These are phyloP conservation scores for Phytophthora ohioensis DNA, from an alignment of 352 stramenopile genomes.

Conservation along the genomic window DNA sequence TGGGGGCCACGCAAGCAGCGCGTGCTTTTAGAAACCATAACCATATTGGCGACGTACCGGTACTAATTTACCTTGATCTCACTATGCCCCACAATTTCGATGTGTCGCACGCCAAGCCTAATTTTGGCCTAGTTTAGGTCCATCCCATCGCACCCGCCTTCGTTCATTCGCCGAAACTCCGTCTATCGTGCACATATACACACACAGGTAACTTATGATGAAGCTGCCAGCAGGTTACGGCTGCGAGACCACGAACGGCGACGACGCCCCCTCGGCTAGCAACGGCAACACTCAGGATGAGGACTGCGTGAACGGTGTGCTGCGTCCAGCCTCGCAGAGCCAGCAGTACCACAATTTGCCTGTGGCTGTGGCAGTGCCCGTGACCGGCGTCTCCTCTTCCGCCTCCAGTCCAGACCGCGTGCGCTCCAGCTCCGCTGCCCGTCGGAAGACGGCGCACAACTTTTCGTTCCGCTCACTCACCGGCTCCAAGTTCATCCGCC, in stretches of 20 bases:
- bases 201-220: constrained; percentile 40
- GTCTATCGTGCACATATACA: constrained; percentile 1
- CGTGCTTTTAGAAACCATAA: too few relatives aligned
- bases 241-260: constrained; percentile 41
- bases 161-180: constrained; percentile 36
- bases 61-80: background rate
- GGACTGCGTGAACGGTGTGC: constrained; percentile 29
- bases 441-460: constrained; percentile 74
- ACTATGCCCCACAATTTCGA: background rate
- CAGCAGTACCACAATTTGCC: constrained; percentile 69
- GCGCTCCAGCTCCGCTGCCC: constrained; percentile 25
- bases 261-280: constrained; percentile 15
- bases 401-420: constrained; percentile 41
- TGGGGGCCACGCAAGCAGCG: too few relatives aligned
- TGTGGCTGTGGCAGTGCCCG: constrained; percentile 61
- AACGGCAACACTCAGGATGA: constrained; percentile 22
- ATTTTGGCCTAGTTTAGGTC: constrained; percentile 1
- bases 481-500: constrained; percentile 64
- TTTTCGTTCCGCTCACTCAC: constrained; percentile 81
- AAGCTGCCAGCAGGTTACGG: constrained; percentile 46
- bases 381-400: constrained; percentile 28
- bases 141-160: background rate
- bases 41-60: too few relatives aligned
- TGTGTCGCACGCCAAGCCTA: constrained; percentile 7
- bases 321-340: constrained; percentile 17